Base-by-base conservation (phyloP, 208 protist species). In the Acanthamoeba castellanii region DNA sequence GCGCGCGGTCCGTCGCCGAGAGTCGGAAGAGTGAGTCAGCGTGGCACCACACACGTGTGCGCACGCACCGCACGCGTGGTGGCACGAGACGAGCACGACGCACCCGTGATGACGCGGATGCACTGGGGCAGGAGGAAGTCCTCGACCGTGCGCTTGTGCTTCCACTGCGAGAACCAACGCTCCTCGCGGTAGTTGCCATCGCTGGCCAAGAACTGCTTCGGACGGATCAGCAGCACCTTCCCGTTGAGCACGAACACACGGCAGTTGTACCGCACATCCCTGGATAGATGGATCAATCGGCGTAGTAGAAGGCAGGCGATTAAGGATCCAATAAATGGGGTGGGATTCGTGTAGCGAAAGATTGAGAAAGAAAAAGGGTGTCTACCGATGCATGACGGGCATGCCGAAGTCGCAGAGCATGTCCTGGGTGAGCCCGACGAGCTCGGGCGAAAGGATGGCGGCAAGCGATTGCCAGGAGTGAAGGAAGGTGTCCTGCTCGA, bases 111-210 rank as follows among this genome's bases (percentile, higher is more conserved):
- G 7, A 70, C 30, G 70, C 14, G 18, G 20, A 97, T 90, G 18
- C 61, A 42, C 11, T 70, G 30, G 55, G 96, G 96, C 25, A 97
- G 74, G 47, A 87, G 74, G 64, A 94, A 95, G 8, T 96, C 85
- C 76, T 97, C 96, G 3, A 97, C n/a, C 0, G 34, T 64, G 52
- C 96, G 66, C 57, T 37, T 57, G 22, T 94, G 88, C 11, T 89
- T 32, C 97, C 96, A 98, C 22, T 96, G 93, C n/a, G 91, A 96
- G 85, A 98, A 98, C 96, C 96, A 98, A 42, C 98, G 95, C 32
- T 45, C 88, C 94, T 98, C 98, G 61, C 98, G 94, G 95, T 98
- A 98, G 93, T 98, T 98, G 82, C 98, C 98, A 72, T 98, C 98
- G 87, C 96, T 96, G 61, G 97, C 97, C 37, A 98, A 42, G 89